Percentiles rank a stretch among this genome's conserved stretches.
phyloP scores from a whole-genome alignment of 805 yeast species.

The Kodamaea lidongshanica region DNA sequence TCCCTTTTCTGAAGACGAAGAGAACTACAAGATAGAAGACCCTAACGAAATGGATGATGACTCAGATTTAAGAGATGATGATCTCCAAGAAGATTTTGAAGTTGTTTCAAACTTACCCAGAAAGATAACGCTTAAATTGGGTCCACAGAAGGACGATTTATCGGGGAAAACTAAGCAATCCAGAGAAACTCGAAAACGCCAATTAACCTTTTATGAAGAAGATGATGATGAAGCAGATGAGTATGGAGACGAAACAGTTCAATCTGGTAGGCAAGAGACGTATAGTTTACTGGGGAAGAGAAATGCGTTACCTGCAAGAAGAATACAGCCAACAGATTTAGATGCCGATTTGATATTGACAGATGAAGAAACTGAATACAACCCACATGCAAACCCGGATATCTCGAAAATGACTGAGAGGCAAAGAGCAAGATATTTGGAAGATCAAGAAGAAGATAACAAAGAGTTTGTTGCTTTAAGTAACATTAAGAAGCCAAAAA shows the following conservation, averaged over 20 bases:
- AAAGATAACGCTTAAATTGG: conserved; percentile 7
- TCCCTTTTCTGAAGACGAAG: conserved; percentile 26
- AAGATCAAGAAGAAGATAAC: conserved; percentile 18
- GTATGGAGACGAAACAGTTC: conserved; percentile 9
- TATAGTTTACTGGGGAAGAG: no score
- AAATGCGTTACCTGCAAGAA: conserved; percentile 9
- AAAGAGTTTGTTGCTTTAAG: conserved; percentile 24
- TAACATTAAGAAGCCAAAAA: conserved; percentile 35
- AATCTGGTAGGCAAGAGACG: background rate
- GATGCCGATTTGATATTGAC: conserved; percentile 32
- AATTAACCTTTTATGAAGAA: conserved; percentile 33
- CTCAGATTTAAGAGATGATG: conserved; percentile 27
- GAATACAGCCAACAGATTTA: conserved; percentile 24
- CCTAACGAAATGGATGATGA: conserved; percentile 35
- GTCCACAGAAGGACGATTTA: conserved; percentile 6
- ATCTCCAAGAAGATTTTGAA: conserved; percentile 18
- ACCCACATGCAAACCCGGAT: conserved; percentile 37
- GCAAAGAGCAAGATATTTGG: conserved; percentile 43
- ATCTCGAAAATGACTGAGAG: conserved; percentile 49
- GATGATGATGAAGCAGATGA: conserved; percentile 17
- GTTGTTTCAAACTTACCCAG: conserved; percentile 12
- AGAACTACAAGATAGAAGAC: conserved; percentile 26
- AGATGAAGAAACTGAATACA: conserved; percentile 41
- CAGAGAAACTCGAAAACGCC: conserved; percentile 32
- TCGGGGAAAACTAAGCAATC: conserved; percentile 3